phyloP scores from a whole-genome alignment of 805 yeast species.

The Candida patagonica region DNA sequence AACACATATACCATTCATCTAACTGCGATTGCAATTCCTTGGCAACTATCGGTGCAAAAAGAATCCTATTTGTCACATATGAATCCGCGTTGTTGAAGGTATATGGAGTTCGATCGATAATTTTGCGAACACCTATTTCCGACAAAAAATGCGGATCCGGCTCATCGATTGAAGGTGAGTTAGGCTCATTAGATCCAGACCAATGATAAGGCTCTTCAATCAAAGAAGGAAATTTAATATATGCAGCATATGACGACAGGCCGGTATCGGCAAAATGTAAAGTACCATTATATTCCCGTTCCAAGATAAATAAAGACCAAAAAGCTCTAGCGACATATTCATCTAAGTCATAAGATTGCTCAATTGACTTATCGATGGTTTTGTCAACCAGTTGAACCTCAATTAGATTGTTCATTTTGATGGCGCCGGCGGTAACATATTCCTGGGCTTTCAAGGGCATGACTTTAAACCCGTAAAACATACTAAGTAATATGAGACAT shows the following conservation, averaged over 20 bases:
- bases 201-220: constrained; percentile 4
- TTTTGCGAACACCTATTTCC: constrained; percentile 5
- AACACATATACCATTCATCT: constrained; percentile 4
- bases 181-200: constrained; percentile 3
- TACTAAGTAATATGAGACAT: constrained; percentile 5
- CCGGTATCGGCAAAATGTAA: constrained; percentile 4
- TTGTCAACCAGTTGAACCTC: constrained; percentile 2
- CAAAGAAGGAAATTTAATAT: constrained; percentile 4
- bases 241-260: constrained; percentile 4
- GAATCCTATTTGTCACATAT: neutral
- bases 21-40: constrained; percentile 6
- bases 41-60: constrained; percentile 6
- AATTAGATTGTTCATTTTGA: constrained; percentile 6
- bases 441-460: constrained; percentile 8
- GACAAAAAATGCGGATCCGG: constrained; percentile 7
- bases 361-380: neutral
- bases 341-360: constrained; percentile 2
- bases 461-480: constrained; percentile 6
- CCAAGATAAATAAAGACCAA: constrained; percentile 6
- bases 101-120: constrained; percentile 4
- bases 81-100: constrained; percentile 4
- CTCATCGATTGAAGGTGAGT: constrained; percentile 1
- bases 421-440: constrained; percentile 4
- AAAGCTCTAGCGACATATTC: constrained; percentile 6
- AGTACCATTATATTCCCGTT: constrained; percentile 6